Conservation (phyloP, 2,329 filamentous ascomycete species). For the Penicillium occitanis region DNA sequence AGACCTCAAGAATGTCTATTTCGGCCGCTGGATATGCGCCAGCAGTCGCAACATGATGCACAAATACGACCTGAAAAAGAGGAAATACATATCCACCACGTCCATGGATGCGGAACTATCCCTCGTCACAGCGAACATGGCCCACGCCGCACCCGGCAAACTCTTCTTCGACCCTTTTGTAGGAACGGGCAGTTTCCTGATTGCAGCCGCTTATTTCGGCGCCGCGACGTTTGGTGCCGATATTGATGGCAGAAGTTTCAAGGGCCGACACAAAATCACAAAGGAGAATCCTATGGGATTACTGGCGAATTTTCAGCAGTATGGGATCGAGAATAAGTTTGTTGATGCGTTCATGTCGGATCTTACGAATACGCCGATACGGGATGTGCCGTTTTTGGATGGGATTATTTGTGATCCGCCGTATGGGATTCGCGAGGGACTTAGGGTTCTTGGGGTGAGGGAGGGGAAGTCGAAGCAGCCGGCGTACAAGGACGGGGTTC, state of each 20-base stretch:
- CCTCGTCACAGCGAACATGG: conserved; percentile 87
- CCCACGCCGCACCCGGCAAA: conserved; percentile 76
- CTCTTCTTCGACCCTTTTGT: conserved; percentile 94
- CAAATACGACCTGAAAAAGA: conserved; percentile 87
- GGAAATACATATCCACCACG: conserved; percentile 90
- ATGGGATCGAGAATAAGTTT: conserved; percentile 64
- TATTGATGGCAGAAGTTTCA: conserved; percentile 86
- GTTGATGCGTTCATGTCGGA: conserved; percentile 83
- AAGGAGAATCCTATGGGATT: conserved; percentile 48
- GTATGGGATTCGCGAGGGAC: conserved; percentile 88
- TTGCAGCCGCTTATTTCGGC: conserved; percentile 89
- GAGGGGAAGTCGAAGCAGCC: conserved; percentile 56
- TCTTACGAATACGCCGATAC: conserved; percentile 80
- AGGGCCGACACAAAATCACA: conserved; percentile 58
- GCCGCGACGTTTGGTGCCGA: conserved; percentile 82
- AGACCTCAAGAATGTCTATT: conserved; percentile 63
- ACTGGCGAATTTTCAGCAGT: conserved; percentile 79
- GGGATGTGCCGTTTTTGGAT: conserved; percentile 65
- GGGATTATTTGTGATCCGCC: conserved; percentile 94
- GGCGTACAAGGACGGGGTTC: conserved; percentile 67
- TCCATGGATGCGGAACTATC: conserved; percentile 96
- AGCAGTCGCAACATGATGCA: conserved; percentile 67
- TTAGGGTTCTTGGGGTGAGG: conserved; percentile 79
- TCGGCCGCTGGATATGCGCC: conserved; percentile 69
- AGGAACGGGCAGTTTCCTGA: conserved; percentile 87